Evolutionary conservation across 2,329 filamentous ascomycete species (phyloP).

Genomic region (Pseudogymnoascus sp.): DNA sequence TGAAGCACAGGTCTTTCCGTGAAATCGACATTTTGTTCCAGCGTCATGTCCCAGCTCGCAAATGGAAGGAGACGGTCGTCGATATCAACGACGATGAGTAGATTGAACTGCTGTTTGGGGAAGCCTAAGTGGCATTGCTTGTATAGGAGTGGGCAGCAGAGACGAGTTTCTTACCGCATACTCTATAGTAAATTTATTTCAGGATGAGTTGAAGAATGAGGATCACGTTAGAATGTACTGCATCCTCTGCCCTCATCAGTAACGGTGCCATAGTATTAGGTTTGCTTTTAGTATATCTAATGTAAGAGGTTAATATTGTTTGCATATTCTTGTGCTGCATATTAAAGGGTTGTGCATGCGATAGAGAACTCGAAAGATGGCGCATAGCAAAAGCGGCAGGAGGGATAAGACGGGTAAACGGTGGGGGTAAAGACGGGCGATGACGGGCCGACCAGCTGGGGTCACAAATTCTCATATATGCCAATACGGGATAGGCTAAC

Average conservation of each 20-base stretch:
- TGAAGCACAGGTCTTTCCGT: slow-evolving; percentile 43
- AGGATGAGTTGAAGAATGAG: slow-evolving; percentile 10
- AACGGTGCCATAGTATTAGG: background rate
- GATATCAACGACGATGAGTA: slow-evolving; percentile 58
- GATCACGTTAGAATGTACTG: slow-evolving; percentile 11
- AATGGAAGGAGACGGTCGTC: slow-evolving; percentile 45
- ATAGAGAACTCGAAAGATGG: no score
- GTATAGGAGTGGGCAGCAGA: slow-evolving; percentile 15
- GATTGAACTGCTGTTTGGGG: slow-evolving; percentile 22
- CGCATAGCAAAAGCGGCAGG: no score
- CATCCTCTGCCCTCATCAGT: slow-evolving; percentile 9
- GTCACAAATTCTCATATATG: no score
- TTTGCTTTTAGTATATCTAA: slow-evolving; percentile 11
- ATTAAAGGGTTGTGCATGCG: no score
- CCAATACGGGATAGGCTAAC: no score
- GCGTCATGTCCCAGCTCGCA: slow-evolving; percentile 28
- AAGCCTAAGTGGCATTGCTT: slow-evolving; percentile 17
- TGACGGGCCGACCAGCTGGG: no score
- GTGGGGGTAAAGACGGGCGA: no score
- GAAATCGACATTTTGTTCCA: slow-evolving; percentile 45
- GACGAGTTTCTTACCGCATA: slow-evolving; percentile 16
- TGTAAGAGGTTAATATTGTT: no score
- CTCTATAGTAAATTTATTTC: slow-evolving; percentile 8
- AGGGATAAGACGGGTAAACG: slow-evolving; percentile 11
- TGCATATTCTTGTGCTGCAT: no score